Evolutionary conservation across 2,329 filamentous ascomycete genomes (phyloP), one percentile per base, ranked within the genome.

Genomic region (Onygenales sp.): DNA sequence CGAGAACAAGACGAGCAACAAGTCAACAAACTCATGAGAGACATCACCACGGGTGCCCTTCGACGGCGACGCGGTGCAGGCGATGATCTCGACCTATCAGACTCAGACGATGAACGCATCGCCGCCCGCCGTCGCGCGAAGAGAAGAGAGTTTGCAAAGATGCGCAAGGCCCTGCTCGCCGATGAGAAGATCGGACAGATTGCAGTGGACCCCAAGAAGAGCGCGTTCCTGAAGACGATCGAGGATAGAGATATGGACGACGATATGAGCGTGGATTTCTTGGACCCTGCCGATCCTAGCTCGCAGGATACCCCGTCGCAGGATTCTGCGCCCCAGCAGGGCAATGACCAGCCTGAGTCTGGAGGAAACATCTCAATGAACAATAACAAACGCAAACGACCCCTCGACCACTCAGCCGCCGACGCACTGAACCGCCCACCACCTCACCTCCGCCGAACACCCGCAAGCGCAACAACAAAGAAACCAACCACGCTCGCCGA

Each of bases 121-220:
- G 87, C 92, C 63, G 82, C 86, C 33, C 81, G 83, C 44, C 83
- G 87, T 45, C 83, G 89, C 50, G 83, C 86, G 75, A 95, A 94
- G 75, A 85, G 89, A 51, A 80, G 85, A 41, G 89, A 96, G 64
- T 95, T 95, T 69, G 87, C 87, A 38, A 88, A 89, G 72, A 94
- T 95, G 86, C 86, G 90, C 54, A 90, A 89, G 67, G 87, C 91
- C 6, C 78, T 98, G 7, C 80, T 95, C 46, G 79, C 87, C 27
- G 91, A 97, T 63, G 91, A 95, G 68, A 89, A 89, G 39, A 83
- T 98, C 61, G 89, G 87, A 65, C 91, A 92, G 69, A 89, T 97
- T 58, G 90, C 89, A 36, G 84, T 89, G 66, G 90, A 94, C 62
- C 88, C 88, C 2, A 91, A 92, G 66, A 92, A 90, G 66, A 80